Percentiles rank a stretch among this genome's conserved stretches.
Conservation (phyloP, 805 yeast genomes). For the Nematodospora valgi region DNA sequence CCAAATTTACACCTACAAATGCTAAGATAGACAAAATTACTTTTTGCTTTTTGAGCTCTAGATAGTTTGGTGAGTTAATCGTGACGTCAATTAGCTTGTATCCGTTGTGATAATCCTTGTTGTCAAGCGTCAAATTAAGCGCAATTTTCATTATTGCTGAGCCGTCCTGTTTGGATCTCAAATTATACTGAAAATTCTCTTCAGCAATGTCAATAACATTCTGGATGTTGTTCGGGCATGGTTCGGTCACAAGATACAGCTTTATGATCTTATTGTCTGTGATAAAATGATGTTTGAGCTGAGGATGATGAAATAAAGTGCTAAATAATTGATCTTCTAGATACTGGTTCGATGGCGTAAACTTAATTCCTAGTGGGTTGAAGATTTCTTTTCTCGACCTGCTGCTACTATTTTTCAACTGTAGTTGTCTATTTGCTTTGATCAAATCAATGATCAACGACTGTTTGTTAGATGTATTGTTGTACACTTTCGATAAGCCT, state of each 20-base stretch:
- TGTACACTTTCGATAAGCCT: slow-evolving; percentile 7
- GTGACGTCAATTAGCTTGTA: slow-evolving; percentile 27
- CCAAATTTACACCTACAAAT: slow-evolving; percentile 1
- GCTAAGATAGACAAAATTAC: neutral
- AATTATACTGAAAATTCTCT: neutral
- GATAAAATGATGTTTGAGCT: slow-evolving; percentile 1
- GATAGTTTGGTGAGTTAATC: slow-evolving; percentile 12
- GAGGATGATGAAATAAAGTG: slow-evolving; percentile 7
- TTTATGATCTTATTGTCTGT: slow-evolving; percentile 10
- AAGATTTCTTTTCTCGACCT: slow-evolving; percentile 1
- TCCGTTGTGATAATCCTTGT: slow-evolving; percentile 26
- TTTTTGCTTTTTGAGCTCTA: slow-evolving; percentile 6
- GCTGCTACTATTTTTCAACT: slow-evolving; percentile 9
- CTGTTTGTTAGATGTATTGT: slow-evolving; percentile 1
- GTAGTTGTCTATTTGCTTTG: slow-evolving; percentile 20
- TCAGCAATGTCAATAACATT: slow-evolving; percentile 10
- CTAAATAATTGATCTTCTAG: slow-evolving; percentile 15
- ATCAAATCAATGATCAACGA: slow-evolving; percentile 18
- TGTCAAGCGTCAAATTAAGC: slow-evolving; percentile 17
- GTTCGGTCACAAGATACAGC: slow-evolving; percentile 16
- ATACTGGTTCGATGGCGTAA: slow-evolving; percentile 12
- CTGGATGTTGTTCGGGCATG: slow-evolving; percentile 14
- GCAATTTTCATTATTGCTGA: slow-evolving; percentile 11
- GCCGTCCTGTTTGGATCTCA: slow-evolving; percentile 1
- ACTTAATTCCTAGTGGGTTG: slow-evolving; percentile 12